A percentile compares a stretch with the other conserved stretches of the same genome.
Evolutionary conservation across 345 rosid genomes (phyloP).

Genomic region (Eucalyptus sp.): DNA sequence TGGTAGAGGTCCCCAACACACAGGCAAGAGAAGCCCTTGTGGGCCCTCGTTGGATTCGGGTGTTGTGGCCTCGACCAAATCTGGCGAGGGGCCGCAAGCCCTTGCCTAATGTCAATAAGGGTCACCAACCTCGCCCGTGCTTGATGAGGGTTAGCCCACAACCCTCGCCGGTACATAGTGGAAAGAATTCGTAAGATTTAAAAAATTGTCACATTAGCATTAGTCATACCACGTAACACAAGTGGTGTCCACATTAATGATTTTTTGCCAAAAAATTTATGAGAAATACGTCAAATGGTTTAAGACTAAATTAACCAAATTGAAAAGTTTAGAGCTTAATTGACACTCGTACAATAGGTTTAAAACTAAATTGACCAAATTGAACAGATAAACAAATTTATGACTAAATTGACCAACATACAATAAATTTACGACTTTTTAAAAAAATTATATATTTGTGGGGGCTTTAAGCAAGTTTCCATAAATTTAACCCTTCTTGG

Average conservation of each 20-base stretch:
- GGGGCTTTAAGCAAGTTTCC: background rate
- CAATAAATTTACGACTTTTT: background rate
- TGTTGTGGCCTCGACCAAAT: background rate
- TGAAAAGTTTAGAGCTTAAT: too few relatives aligned
- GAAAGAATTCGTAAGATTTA: too few relatives aligned
- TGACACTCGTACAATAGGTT: background rate
- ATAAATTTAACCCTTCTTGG: background rate
- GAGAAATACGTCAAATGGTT: accelerated
- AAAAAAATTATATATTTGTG: background rate
- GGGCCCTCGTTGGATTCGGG: background rate
- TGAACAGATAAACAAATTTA: background rate
- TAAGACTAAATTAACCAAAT: too few relatives aligned
- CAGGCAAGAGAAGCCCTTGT: accelerated
- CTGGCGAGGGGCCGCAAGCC: background rate
- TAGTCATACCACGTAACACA: accelerated
- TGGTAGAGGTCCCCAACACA: background rate
- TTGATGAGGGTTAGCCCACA: background rate
- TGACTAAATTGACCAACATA: accelerated
- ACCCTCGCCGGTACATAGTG: background rate
- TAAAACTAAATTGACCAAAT: background rate
- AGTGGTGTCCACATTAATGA: background rate
- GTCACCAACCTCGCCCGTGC: background rate
- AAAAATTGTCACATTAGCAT: background rate
- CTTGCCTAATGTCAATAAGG: background rate
- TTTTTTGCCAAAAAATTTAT: background rate